phyloP scores from a whole-genome alignment of 805 yeast species.

The Candida coleopterorum region DNA sequence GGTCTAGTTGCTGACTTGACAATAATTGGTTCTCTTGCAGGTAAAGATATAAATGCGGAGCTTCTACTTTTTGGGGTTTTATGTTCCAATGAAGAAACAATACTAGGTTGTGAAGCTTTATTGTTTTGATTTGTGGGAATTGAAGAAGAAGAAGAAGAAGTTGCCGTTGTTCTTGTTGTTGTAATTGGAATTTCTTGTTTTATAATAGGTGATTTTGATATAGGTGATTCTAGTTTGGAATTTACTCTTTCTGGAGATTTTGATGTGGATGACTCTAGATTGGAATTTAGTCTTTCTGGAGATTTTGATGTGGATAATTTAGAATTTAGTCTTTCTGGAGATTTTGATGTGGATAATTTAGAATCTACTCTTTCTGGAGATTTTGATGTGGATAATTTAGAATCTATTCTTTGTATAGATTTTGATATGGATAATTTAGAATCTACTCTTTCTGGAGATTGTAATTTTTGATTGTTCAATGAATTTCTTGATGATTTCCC shows the following conservation, averaged over 20 bases:
- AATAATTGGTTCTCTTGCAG: conserved; percentile 35
- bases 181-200: no score
- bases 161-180: no score
- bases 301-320: background rate
- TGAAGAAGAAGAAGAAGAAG: background rate
- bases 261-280: no score
- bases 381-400: background rate
- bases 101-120: background rate
- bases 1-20: conserved; percentile 15
- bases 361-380: background rate
- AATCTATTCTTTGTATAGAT: background rate
- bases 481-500: conserved; percentile 17
- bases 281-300: no score
- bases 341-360: background rate
- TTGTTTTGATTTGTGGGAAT: background rate
- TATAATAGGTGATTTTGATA: background rate
- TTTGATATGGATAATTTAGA: background rate
- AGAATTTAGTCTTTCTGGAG: background rate
- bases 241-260: background rate
- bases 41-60: conserved; percentile 33
- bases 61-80: conserved; percentile 27
- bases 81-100: background rate
- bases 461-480: background rate
- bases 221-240: background rate
- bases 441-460: background rate